These are phyloP conservation scores for Perkinsus chesapeaki DNA, from an alignment of 169 alveolate species.

Conservation along the genomic window DNA sequence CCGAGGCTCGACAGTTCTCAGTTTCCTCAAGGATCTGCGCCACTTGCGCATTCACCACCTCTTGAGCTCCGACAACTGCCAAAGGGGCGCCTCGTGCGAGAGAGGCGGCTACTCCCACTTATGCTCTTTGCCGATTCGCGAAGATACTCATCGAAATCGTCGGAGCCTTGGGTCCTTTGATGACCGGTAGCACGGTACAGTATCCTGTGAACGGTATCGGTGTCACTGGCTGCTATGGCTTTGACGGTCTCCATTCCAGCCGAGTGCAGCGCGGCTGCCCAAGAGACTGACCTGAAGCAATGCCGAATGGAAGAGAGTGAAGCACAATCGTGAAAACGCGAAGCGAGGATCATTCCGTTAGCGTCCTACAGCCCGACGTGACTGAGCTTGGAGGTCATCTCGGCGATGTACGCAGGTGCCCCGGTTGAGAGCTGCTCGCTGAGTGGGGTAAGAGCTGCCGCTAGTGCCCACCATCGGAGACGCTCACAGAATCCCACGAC, in stretches of 20 bases:
- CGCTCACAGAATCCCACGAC: constrained; percentile 16
- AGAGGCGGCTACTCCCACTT: not conserved
- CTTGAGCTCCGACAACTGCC: not conserved
- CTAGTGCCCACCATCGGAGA: constrained; percentile 12
- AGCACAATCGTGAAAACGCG: too few species aligned
- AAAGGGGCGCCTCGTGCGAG: not conserved
- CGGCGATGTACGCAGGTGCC: not conserved
- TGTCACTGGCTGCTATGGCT: not conserved
- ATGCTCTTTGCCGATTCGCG: not conserved
- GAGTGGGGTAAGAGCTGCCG: not conserved
- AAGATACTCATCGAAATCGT: not conserved
- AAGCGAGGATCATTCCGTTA: not conserved
- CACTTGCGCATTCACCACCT: not conserved
- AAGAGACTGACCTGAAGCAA: not conserved
- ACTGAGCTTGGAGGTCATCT: not conserved
- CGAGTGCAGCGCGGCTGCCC: not conserved
- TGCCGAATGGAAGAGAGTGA: too few species aligned
- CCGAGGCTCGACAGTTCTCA: too few species aligned
- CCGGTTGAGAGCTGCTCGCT: not conserved
- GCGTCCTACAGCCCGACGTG: not conserved
- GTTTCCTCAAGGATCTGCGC: too few species aligned
- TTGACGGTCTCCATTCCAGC: not conserved
- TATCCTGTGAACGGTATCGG: not conserved
- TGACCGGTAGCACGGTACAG: not conserved
- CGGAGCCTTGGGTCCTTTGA: not conserved